Percentiles rank a stretch among this genome's conserved stretches.
Evolutionary conservation across 768 basidiomycete genomes (phyloP).

Genomic region (Hysterangium stoloniferum): DNA sequence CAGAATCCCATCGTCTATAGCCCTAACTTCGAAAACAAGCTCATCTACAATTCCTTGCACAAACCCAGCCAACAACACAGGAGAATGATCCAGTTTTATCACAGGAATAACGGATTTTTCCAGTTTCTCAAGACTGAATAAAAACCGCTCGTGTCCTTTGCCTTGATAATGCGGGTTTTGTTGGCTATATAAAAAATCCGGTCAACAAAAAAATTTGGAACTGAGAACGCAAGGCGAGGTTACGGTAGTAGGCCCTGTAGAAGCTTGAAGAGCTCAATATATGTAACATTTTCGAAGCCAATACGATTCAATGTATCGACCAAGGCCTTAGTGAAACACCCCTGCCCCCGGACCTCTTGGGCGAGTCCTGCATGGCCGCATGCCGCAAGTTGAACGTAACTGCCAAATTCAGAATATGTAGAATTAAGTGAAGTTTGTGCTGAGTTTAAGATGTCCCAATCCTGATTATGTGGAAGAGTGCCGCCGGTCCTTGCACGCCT

Average conservation of each 20-base stretch:
- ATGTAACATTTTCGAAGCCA: slow-evolving; percentile 23
- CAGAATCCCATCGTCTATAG: too few species aligned
- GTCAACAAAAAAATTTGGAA: neutral
- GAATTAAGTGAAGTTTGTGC: too few species aligned
- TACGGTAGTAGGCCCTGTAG: neutral
- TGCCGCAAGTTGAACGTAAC: slow-evolving; percentile 30
- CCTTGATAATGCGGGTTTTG: neutral
- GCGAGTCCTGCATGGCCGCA: slow-evolving; percentile 31
- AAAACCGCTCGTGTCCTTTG: neutral
- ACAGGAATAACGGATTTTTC: too few species aligned
- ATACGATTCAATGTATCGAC: slow-evolving; percentile 20
- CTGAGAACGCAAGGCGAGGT: neutral
- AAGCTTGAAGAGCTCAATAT: slow-evolving; percentile 24
- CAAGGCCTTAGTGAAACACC: slow-evolving; percentile 28
- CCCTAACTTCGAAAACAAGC: too few species aligned
- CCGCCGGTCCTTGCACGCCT: neutral
- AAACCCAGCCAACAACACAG: too few species aligned
- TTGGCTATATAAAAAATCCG: neutral
- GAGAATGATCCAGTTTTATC: too few species aligned
- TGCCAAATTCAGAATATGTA: neutral
- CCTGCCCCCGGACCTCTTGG: slow-evolving; percentile 22
- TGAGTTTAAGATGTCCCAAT: neutral
- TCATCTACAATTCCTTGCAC: too few species aligned
- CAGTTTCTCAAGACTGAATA: neutral
- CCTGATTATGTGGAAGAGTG: neutral